A percentile compares a stretch with the other conserved stretches of the same genome.
Conservation (phyloP, 2,329 filamentous ascomycete species). For the Aspergillus calidoustus region DNA sequence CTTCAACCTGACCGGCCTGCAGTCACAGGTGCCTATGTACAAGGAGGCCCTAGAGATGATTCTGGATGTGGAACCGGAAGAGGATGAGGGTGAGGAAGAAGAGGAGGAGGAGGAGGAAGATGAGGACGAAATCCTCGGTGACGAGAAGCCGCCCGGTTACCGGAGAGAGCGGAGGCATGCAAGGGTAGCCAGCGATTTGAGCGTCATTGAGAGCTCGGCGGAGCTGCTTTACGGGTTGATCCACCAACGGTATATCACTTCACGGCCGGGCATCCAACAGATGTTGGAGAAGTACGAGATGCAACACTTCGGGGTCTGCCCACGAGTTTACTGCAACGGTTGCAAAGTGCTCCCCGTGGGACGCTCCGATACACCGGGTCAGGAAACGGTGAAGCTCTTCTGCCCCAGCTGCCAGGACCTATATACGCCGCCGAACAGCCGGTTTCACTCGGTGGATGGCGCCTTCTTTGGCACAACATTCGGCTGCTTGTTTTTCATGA, state of each 20-base stretch:
- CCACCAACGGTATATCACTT: constrained; percentile 98
- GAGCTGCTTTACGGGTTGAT: constrained; percentile 98
- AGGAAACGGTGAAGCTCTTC: constrained; percentile 98
- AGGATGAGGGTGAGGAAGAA: constrained; percentile 70
- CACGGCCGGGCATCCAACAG: constrained; percentile 92
- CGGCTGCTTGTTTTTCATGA: constrained; percentile 95
- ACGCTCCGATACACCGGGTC: constrained; percentile 89
- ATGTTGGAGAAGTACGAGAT: constrained; percentile 99
- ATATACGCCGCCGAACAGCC: constrained; percentile 94
- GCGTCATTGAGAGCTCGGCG: constrained; percentile 95
- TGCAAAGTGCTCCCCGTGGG: constrained; percentile 92
- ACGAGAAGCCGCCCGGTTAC: constrained; percentile 52
- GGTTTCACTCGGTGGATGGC: constrained; percentile 95
- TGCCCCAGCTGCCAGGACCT: constrained; percentile 96
- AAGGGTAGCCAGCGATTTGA: constrained; percentile 88
- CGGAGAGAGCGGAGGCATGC: constrained; percentile 73
- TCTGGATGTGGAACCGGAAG: constrained; percentile 94
- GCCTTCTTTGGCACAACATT: constrained; percentile 99
- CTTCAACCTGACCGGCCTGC: constrained; percentile 95
- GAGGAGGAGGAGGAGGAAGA: constrained; percentile 72
- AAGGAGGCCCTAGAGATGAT: constrained; percentile 99
- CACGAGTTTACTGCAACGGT: constrained; percentile 89
- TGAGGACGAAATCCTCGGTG: constrained; percentile 68
- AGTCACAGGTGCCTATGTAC: constrained; percentile 96
- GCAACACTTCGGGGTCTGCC: constrained; percentile 93